These are phyloP conservation scores for Astrothelium subdiscretum DNA, from an alignment of 495 filamentous ascomycete genomes.

Conservation along the genomic window DNA sequence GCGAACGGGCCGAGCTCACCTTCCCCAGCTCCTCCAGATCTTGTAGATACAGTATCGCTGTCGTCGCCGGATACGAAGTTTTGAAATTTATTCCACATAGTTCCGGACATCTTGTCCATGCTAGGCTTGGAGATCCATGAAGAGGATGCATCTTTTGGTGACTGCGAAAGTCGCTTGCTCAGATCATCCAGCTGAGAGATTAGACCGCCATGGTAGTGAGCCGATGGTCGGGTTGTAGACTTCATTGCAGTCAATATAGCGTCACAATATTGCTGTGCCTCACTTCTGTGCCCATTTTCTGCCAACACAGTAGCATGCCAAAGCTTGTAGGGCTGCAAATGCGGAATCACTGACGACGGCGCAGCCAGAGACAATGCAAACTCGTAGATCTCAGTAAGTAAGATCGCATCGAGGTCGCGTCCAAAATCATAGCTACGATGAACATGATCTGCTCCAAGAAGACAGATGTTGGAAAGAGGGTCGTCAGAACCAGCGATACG, in stretches of 20 bases:
- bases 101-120: constrained; percentile 85
- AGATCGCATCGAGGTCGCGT: constrained; percentile 68
- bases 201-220: constrained; percentile 68
- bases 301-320: constrained; percentile 74
- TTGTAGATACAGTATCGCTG: constrained; percentile 47
- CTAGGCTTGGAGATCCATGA: constrained; percentile 88
- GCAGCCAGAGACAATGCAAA: constrained; percentile 58
- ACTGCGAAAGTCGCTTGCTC: constrained; percentile 66
- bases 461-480: constrained; percentile 58
- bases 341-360: constrained; percentile 45
- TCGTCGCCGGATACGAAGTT: constrained; percentile 93
- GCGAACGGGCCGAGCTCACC: constrained; percentile 67
- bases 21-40: constrained; percentile 44
- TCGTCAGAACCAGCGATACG: constrained; percentile 80
- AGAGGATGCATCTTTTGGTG: constrained; percentile 53
- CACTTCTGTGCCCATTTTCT: constrained; percentile 66
- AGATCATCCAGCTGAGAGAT: constrained; percentile 72
- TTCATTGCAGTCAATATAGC: constrained; percentile 68
- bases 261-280: constrained; percentile 88
- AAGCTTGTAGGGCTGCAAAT: constrained; percentile 81
- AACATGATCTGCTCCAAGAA: constrained; percentile 73
- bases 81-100: constrained; percentile 81
- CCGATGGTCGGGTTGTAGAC: constrained; percentile 67
- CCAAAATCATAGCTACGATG: constrained; percentile 48
- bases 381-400: constrained; percentile 90